phyloP scores from a whole-genome alignment of 208 protist genomes.

The Phytomonas serpens region DNA sequence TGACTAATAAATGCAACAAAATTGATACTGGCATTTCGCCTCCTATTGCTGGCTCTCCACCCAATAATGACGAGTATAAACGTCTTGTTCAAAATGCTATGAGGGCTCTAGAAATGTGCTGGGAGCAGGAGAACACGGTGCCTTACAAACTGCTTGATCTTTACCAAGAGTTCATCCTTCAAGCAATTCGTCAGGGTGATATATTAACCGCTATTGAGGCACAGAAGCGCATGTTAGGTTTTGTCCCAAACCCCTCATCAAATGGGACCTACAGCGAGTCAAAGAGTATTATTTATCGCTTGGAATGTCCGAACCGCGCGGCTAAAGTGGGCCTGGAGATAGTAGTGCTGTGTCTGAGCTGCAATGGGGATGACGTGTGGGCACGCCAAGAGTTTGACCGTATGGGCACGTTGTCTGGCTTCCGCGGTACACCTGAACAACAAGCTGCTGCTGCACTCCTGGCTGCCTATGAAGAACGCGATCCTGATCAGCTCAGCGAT shows the following conservation, averaged over 20 bases:
- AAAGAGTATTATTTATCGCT: constrained; percentile 50
- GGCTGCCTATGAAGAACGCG: constrained; percentile 45
- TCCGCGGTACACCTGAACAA: constrained; percentile 49
- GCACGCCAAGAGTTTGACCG: constrained; percentile 53
- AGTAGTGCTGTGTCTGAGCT: constrained; percentile 43
- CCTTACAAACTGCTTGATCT: constrained; percentile 50
- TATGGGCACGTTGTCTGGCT: constrained; percentile 47
- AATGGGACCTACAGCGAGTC: constrained; percentile 20
- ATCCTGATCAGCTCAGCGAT: constrained; percentile 46
- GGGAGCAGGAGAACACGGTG: constrained; percentile 23
- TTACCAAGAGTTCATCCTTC: constrained; percentile 43
- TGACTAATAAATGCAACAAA: neutral
- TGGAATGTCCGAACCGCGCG: constrained; percentile 59
- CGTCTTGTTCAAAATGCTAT: constrained; percentile 23
- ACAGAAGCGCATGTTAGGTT: constrained; percentile 37
- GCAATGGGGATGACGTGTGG: constrained; percentile 36
- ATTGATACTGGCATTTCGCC: neutral
- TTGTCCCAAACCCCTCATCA: constrained; percentile 14
- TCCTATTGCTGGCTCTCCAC: neutral
- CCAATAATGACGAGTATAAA: constrained; percentile 12
- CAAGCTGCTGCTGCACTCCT: constrained; percentile 32
- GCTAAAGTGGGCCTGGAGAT: constrained; percentile 76
- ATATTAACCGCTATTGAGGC: constrained; percentile 25
- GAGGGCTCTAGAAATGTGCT: constrained; percentile 30
- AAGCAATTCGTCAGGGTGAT: constrained; percentile 34